Percentiles rank a stretch among this genome's conserved stretches.
phyloP scores from a whole-genome alignment of 2,329 filamentous ascomycete species.

The Pleomassaria siparia region DNA sequence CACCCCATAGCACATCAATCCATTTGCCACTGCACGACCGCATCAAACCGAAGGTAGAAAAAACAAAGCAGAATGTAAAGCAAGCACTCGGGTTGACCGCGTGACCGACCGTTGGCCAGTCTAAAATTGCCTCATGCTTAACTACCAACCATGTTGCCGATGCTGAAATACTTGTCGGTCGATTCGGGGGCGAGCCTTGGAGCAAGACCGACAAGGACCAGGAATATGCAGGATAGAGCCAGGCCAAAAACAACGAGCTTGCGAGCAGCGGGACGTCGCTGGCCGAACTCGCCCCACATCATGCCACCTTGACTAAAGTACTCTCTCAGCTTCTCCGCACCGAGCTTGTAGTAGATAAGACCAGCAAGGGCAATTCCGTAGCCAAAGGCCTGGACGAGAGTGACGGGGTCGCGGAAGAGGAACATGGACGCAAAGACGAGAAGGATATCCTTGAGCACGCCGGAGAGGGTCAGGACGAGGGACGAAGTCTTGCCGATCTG shows the following conservation, averaged over 20 bases:
- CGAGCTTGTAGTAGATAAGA: slow-evolving; percentile 85
- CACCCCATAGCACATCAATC: slow-evolving; percentile 22
- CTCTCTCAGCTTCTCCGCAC: slow-evolving; percentile 78
- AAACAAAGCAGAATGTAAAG: slow-evolving; percentile 31
- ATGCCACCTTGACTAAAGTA: slow-evolving; percentile 72
- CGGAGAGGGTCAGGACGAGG: slow-evolving; percentile 81
- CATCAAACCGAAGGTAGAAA: slow-evolving; percentile 25
- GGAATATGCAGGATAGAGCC: slow-evolving; percentile 65
- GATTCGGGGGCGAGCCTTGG: slow-evolving; percentile 42
- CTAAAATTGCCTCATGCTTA: too few species aligned
- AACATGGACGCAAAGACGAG: slow-evolving; percentile 78
- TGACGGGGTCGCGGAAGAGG: slow-evolving; percentile 77
- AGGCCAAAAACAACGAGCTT: slow-evolving; percentile 72
- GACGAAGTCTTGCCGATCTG: slow-evolving; percentile 88
- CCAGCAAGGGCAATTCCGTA: slow-evolving; percentile 78
- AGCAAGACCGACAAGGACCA: slow-evolving; percentile 61
- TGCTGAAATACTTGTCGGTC: slow-evolving; percentile 34
- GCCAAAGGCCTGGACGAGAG: slow-evolving; percentile 76
- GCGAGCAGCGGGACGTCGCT: slow-evolving; percentile 72
- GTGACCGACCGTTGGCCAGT: too few species aligned
- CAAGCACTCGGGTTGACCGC: background rate
- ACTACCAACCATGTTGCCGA: slow-evolving; percentile 38
- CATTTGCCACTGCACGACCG: slow-evolving; percentile 23
- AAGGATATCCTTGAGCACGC: slow-evolving; percentile 85
- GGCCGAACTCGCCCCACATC: slow-evolving; percentile 84